phyloP scores from a whole-genome alignment of 129 eudicot species.

The Lactuca sativa region DNA sequence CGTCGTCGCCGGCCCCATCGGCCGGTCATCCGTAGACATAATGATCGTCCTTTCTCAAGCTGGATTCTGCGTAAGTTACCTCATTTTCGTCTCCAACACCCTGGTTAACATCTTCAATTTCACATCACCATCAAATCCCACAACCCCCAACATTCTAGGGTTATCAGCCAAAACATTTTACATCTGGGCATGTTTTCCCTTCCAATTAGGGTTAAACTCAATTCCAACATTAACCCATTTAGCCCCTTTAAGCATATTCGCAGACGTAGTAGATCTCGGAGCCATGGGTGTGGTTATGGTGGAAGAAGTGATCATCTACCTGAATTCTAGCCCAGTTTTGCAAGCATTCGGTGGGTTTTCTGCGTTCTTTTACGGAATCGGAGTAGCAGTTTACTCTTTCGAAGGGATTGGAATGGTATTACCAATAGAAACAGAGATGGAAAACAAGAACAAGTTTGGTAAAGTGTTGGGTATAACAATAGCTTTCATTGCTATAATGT shows the following conservation, averaged over 20 bases:
- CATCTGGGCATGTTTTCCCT: slow-evolving; percentile 83
- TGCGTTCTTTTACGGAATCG: slow-evolving; percentile 68
- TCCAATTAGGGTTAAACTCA: slow-evolving; percentile 77
- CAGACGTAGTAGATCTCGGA: slow-evolving; percentile 76
- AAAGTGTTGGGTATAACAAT: slow-evolving; percentile 50
- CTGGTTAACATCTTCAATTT: slow-evolving; percentile 53
- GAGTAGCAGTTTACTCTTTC: slow-evolving; percentile 79
- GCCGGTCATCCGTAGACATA: slow-evolving; percentile 67
- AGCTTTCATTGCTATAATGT: slow-evolving; percentile 62
- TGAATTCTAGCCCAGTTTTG: slow-evolving; percentile 42
- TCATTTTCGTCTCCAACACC: slow-evolving; percentile 72
- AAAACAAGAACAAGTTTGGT: slow-evolving; percentile 62
- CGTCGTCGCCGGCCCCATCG: slow-evolving; percentile 69
- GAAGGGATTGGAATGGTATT: slow-evolving; percentile 95
- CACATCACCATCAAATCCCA: neutral
- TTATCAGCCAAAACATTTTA: slow-evolving; percentile 49
- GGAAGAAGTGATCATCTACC: slow-evolving; percentile 53
- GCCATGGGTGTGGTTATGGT: slow-evolving; percentile 93
- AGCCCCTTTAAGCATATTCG: slow-evolving; percentile 90
- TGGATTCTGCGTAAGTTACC: slow-evolving; percentile 88
- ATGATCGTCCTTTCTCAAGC: slow-evolving; percentile 91
- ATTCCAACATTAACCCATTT: slow-evolving; percentile 81
- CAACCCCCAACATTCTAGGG: slow-evolving; percentile 38
- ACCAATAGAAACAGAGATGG: slow-evolving; percentile 74
- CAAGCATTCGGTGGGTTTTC: slow-evolving; percentile 64